These are phyloP conservation scores for Aphanomyces astaci DNA, from an alignment of 352 stramenopile species.

Conservation along the genomic window DNA sequence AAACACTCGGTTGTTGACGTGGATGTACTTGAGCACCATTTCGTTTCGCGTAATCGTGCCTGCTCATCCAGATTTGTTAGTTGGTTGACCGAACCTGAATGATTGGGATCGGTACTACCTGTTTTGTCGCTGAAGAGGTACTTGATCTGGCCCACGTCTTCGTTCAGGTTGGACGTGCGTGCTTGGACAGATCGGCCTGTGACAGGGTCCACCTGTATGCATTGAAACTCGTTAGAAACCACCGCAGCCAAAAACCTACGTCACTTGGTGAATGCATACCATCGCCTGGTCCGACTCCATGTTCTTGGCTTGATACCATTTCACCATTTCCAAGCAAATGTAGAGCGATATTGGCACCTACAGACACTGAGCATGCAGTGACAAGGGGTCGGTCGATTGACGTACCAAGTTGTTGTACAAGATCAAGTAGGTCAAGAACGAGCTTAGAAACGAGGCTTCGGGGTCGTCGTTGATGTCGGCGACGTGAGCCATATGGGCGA, in stretches of 20 bases:
- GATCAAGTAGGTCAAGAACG: slow-evolving; percentile 63
- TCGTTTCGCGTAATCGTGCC: slow-evolving; percentile 98
- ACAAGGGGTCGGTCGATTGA: no score
- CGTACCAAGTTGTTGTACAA: slow-evolving; percentile 81
- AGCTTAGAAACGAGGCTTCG: slow-evolving; percentile 30
- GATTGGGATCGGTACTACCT: no score
- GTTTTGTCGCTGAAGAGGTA: slow-evolving; percentile 99
- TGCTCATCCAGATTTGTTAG: no score
- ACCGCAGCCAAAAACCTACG: neutral
- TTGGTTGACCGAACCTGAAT: no score
- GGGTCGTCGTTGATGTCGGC: slow-evolving; percentile 14
- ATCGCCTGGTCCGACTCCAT: slow-evolving; percentile 84
- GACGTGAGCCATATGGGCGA: slow-evolving; percentile 5
- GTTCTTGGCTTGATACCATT: slow-evolving; percentile 91
- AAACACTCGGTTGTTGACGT: slow-evolving; percentile 55
- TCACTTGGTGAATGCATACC: slow-evolving; percentile 30
- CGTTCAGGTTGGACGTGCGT: slow-evolving; percentile 90
- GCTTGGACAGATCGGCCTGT: slow-evolving; percentile 64
- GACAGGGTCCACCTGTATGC: slow-evolving; percentile 18
- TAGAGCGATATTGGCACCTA: slow-evolving; percentile 95
- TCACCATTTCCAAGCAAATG: slow-evolving; percentile 95
- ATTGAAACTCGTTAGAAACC: neutral
- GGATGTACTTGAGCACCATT: slow-evolving; percentile 95
- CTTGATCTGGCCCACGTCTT: slow-evolving; percentile 95
- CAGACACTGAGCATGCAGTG: no score